These are phyloP conservation scores for Pugionium dolabratum DNA, from an alignment of 345 rosid species.

Conservation along the genomic window DNA sequence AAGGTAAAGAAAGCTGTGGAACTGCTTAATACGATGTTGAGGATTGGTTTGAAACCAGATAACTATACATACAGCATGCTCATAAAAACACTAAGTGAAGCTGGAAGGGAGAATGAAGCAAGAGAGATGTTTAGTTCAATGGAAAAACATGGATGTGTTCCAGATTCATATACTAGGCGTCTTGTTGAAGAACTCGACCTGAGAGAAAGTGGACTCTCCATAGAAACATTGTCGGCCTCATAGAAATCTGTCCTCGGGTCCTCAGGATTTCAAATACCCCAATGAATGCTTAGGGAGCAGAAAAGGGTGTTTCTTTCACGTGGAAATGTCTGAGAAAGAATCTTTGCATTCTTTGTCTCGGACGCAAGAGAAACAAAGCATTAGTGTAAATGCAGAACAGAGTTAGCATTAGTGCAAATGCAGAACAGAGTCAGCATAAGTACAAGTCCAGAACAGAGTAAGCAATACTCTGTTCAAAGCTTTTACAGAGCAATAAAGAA, in stretches of 20 bases:
- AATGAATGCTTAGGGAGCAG: conserved; percentile 2
- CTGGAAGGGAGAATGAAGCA: conserved; percentile 60
- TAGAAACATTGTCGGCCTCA: conserved; percentile 31
- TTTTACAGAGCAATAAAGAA: too few relatives aligned
- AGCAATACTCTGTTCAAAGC: not conserved
- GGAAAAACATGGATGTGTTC: conserved; percentile 65
- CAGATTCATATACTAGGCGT: conserved; percentile 57
- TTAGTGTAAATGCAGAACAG: conserved; percentile 3
- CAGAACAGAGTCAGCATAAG: conserved; percentile 7
- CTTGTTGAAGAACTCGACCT: conserved; percentile 44
- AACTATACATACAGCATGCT: conserved; percentile 56
- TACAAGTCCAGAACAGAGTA: conserved; percentile 3
- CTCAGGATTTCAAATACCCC: not conserved
- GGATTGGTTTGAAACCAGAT: conserved; percentile 65
- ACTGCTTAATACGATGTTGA: conserved; percentile 53
- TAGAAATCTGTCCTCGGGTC: conserved; percentile 2
- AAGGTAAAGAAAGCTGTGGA: conserved; percentile 60
- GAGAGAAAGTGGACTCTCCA: conserved; percentile 19
- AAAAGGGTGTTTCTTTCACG: conserved; percentile 7
- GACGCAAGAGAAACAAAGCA: conserved; percentile 18
- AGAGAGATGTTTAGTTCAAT: conserved; percentile 53
- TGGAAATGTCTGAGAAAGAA: conserved; percentile 16
- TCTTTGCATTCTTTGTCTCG: conserved; percentile 5
- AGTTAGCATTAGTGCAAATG: not conserved
- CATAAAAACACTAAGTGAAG: conserved; percentile 55